phyloP scores from a whole-genome alignment of 257 asterid species.

The Solanum neorickii region DNA sequence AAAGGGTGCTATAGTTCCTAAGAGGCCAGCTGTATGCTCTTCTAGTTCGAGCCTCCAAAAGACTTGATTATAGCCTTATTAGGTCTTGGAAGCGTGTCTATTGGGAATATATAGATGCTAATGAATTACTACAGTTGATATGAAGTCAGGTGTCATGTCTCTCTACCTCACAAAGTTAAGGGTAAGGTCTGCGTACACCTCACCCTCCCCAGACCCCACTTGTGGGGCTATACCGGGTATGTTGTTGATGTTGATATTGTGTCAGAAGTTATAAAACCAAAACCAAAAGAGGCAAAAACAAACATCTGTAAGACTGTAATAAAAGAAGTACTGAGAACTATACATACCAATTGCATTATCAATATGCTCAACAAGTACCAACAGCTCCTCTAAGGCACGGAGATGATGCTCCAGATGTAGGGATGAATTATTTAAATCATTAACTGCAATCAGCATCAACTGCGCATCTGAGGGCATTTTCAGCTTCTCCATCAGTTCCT shows the following conservation, averaged over 20 bases:
- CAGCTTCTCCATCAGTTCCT: constrained; percentile 52
- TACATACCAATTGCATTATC: constrained; percentile 79
- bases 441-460: constrained; percentile 65
- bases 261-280: not conserved
- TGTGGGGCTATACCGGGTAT: not conserved
- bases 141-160: not conserved
- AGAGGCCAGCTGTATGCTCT: not conserved
- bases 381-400: constrained; percentile 82
- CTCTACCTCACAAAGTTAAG: not conserved
- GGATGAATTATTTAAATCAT: constrained; percentile 58
- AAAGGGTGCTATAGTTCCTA: not conserved
- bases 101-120: not conserved
- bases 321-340: not conserved
- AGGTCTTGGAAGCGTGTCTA: not conserved
- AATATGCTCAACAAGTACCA: constrained; percentile 77
- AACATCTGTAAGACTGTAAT: not conserved
- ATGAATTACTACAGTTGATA: not conserved
- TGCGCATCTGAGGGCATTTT: constrained; percentile 76
- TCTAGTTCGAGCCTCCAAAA: not conserved
- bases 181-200: not conserved
- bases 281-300: not conserved
- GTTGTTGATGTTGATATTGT: not conserved
- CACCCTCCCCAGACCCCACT: not conserved
- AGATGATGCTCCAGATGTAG: constrained; percentile 52
- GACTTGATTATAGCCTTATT: not conserved